A percentile compares a stretch with the other conserved stretches of the same genome.
phyloP scores from a whole-genome alignment of 176 grass and related monocot genomes.

The Ananas comosus region DNA sequence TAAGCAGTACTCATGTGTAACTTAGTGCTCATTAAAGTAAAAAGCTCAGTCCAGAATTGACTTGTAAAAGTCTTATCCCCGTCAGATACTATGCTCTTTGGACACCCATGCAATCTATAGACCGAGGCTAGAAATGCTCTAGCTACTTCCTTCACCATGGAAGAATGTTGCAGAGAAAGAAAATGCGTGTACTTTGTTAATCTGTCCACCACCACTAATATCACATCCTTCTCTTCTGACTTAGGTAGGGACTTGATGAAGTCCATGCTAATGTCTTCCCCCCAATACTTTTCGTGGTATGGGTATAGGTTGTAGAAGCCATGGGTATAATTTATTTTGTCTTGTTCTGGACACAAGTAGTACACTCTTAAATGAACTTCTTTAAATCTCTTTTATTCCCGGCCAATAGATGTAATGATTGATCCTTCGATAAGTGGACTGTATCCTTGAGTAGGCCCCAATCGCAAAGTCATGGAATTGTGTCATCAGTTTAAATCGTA shows the following conservation, averaged over 20 bases:
- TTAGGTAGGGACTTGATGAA: neutral
- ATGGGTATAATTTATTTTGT: too few relatives aligned
- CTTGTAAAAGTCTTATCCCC: neutral
- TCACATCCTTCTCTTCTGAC: neutral
- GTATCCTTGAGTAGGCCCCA: too few relatives aligned
- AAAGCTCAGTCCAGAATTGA: neutral
- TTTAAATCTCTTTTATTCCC: too few relatives aligned
- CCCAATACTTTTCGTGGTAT: neutral
- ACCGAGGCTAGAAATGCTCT: neutral
- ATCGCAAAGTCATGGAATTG: too few relatives aligned
- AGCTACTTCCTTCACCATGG: neutral
- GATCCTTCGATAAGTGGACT: too few relatives aligned
- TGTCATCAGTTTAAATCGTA: too few relatives aligned
- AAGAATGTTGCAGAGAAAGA: neutral
- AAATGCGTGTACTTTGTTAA: slow-evolving; percentile 12
- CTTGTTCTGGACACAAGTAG: neutral
- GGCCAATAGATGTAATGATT: too few relatives aligned
- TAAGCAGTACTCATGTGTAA: too few relatives aligned
- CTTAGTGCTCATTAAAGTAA: neutral
- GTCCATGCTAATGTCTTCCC: neutral
- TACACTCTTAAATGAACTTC: neutral
- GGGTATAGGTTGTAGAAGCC: neutral
- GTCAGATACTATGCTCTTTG: neutral
- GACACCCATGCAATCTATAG: neutral
- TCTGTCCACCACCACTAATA: slow-evolving; percentile 2